Base-by-base conservation (phyloP, 371 early-diverging fungal genomes). In the Thermomucor indicae-seudaticae region DNA sequence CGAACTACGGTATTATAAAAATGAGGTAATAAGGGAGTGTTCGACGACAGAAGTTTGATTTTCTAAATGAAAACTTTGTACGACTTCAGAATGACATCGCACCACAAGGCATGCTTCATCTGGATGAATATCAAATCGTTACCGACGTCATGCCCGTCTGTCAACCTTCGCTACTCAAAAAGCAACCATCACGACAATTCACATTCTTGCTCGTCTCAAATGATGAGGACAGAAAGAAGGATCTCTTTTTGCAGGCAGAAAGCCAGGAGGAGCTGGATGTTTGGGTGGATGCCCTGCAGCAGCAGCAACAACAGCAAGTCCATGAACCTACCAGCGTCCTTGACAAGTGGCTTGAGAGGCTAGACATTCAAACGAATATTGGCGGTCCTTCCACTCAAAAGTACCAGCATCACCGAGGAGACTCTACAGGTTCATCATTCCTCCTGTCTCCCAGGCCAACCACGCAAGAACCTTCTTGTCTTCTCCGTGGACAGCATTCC, bases 331-430 rank as follows among this genome's bases (percentile, higher is more conserved):
- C 38, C 17, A 72, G 67, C 37, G 70, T 72, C 1, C 57, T 72
- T 12, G 73, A 72, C 17, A 72, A 72, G 41, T 72, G 73, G 73
- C 49, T 72, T 2, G 62, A 65, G 22, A 38, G 70, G 43, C 44
- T 69, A 12, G 63, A 72, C 8, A 52, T 72, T 11, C 58, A 45
- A 14, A 39, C 49, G 1, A 34, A 22, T 4, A n/a, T n/a, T n/a
- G n/a, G n/a, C n/a, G n/a, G n/a, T n/a, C n/a, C n/a, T n/a, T n/a
- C n/a, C n/a, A n/a, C n/a, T n/a, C n/a, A n/a, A n/a, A n/a, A n/a
- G n/a, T n/a, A n/a, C n/a, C n/a, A n/a, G n/a, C n/a, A n/a, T n/a
- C n/a, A n/a, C n/a, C n/a, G n/a, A n/a, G n/a, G n/a, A n/a, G n/a
- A n/a, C n/a, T 44, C 43, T 20, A 43, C 43, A 2, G 23, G 37